Evolutionary conservation across 257 asterid species (phyloP).

Genomic region (Marsdenia floribunda): DNA sequence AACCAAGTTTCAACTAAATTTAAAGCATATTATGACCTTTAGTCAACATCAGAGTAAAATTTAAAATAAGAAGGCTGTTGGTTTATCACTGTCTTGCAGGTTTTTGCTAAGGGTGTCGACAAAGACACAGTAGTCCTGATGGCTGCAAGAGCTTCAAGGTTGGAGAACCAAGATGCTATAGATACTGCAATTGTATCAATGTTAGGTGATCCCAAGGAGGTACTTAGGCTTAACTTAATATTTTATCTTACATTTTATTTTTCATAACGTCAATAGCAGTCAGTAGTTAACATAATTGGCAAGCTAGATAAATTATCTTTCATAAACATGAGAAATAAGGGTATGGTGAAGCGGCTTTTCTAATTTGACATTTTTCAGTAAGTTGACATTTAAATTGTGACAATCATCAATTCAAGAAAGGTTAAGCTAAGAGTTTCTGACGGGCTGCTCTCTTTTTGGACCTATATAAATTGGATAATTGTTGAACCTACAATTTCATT

Average conservation of each 20-base stretch:
- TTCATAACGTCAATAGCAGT: background rate
- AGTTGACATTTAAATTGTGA: background rate
- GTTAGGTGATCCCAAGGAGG: constrained; percentile 70
- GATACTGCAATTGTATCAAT: constrained; percentile 61
- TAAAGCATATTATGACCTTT: background rate
- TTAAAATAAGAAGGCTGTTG: background rate
- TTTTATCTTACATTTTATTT: background rate
- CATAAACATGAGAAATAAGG: background rate
- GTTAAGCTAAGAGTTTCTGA: background rate
- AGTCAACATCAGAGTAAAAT: background rate
- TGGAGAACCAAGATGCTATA: constrained; percentile 70
- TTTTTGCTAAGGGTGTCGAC: constrained; percentile 46
- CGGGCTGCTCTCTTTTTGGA: background rate
- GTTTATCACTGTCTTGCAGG: constrained; percentile 20
- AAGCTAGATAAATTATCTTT: background rate
- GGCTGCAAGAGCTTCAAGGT: constrained; percentile 69
- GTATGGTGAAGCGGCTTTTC: background rate
- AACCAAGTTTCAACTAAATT: background rate
- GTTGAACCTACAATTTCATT: background rate
- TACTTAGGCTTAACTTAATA: constrained; percentile 4
- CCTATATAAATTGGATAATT: background rate
- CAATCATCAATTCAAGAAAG: background rate
- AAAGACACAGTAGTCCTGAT: constrained; percentile 43
- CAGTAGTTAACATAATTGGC: background rate
- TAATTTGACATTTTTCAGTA: background rate